Conservation (phyloP, 1,139 yeast genomes). For the Saccharomyces hybrid region DNA sequence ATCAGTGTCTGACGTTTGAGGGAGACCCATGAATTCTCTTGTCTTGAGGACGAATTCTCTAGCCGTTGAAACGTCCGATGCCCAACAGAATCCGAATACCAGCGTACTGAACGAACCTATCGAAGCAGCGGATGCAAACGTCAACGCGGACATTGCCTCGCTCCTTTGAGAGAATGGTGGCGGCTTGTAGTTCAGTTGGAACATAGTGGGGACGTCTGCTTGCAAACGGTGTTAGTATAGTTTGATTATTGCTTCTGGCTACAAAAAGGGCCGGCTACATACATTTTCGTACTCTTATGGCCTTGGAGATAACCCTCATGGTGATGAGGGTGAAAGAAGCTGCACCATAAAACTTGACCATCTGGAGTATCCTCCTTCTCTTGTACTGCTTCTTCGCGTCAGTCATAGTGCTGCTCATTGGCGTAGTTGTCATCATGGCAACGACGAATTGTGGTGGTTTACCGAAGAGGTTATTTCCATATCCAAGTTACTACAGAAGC, state of each 20-base stretch:
- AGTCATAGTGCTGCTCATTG: slow-evolving; percentile 10
- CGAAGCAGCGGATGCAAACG: slow-evolving; percentile 71
- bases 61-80: slow-evolving; percentile 58
- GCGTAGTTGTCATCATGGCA: not conserved
- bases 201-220: slow-evolving; percentile 56
- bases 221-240: not conserved
- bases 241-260: not conserved
- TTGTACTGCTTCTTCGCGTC: slow-evolving; percentile 29
- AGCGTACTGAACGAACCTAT: slow-evolving; percentile 66
- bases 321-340: slow-evolving; percentile 66
- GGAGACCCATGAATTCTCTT: slow-evolving; percentile 58
- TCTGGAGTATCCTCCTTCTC: slow-evolving; percentile 58
- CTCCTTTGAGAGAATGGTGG: slow-evolving; percentile 72
- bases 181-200: slow-evolving; percentile 80
- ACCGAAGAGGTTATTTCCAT: not conserved
- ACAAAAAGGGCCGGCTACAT: slow-evolving; percentile 22
- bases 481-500: not conserved
- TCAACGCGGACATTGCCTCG: slow-evolving; percentile 84
- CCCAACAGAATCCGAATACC: slow-evolving; percentile 73
- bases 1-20: slow-evolving; percentile 42
- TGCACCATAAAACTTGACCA: slow-evolving; percentile 63
- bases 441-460: not conserved
- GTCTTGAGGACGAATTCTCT: slow-evolving; percentile 66
- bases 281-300: slow-evolving; percentile 67
- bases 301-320: slow-evolving; percentile 65